Evolutionary conservation across 2,329 filamentous ascomycete species (phyloP).

Genomic region (Zymoseptoria crescenta): DNA sequence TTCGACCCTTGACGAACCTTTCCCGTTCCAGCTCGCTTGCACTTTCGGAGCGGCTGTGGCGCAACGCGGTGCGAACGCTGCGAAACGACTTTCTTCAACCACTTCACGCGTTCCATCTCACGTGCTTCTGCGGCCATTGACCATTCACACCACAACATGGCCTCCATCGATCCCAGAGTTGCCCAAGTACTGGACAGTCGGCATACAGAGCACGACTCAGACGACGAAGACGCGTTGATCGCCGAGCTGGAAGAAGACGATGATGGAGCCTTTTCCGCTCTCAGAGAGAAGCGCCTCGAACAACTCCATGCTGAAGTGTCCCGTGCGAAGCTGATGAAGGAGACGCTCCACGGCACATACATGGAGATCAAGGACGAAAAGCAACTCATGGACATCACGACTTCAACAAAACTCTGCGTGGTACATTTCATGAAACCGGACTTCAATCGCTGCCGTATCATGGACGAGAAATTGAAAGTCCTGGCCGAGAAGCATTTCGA

Average conservation of each 20-base stretch:
- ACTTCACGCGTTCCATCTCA: not conserved
- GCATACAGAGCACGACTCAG: constrained; percentile 38
- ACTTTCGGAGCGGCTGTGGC: too few relatives aligned
- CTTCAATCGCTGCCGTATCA: constrained; percentile 53
- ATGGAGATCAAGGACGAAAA: constrained; percentile 52
- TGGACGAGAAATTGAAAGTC: constrained; percentile 52
- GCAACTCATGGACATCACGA: constrained; percentile 52
- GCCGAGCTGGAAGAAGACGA: constrained; percentile 49
- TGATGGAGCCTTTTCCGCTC: constrained; percentile 45
- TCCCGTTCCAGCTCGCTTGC: too few relatives aligned
- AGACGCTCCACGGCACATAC: constrained; percentile 42
- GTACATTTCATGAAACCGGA: constrained; percentile 59
- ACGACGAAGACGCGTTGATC: constrained; percentile 55
- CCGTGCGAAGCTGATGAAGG: constrained; percentile 42
- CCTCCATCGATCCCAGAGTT: constrained; percentile 42
- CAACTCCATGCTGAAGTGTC: constrained; percentile 50
- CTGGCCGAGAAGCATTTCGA: constrained; percentile 52
- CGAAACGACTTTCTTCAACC: not conserved
- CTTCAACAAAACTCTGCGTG: constrained; percentile 48
- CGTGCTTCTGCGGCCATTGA: not conserved
- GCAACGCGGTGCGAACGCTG: too few relatives aligned
- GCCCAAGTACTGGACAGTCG: constrained; percentile 42
- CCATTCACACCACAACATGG: constrained; percentile 4
- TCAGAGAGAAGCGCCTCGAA: constrained; percentile 50
- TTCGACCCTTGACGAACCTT: too few relatives aligned